Base-by-base conservation (phyloP, 495 filamentous ascomycete genomes). In the Talaromyces adpressus region DNA sequence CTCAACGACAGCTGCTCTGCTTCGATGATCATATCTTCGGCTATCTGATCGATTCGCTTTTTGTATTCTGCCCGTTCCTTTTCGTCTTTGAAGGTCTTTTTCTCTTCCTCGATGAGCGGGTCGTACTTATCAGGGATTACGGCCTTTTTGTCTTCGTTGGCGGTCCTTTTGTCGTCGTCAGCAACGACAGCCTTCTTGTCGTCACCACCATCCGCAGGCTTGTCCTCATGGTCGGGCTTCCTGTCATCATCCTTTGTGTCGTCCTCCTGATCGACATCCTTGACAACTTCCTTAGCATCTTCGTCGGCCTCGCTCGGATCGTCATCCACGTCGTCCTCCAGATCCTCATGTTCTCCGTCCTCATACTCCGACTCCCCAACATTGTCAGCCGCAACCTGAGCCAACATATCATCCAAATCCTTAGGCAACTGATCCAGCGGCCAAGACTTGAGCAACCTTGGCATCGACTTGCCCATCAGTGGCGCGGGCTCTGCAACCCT, bases 331-430 rank as follows among this genome's bases (percentile, higher is more conserved):
- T 63, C 47, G 2, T 62, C 41, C 57, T 25, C 57, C 8, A 5
- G 6, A 61, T 16, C 39, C 11, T 47, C 39, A 16, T 20, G 11
- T 4, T 47, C 36, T 14, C 16, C 59, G 12, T 47, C 59, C 5
- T 61, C 45, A 47, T 49, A 32, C 29, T 58, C 8, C 5, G 29
- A 30, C 25, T 34, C 27, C 22, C 7, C 56, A 36, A 3, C 32
- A 39, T 58, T 58, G 6, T 58, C 20, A 6, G 27, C 20, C 59
- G 25, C 23, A 20, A 54, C 22, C 45, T 32, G 23, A 14, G 3
- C 14, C 25, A 52, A 3, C 14, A 62, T 20, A 32, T 64, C 63
- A 4, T 64, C 30, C 56, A 49, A 4, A 45, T 60, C 30, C 56
- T 39, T 36, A 1, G 52, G 52, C n/a, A 57, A 36, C 16, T 64